phyloP scores from a whole-genome alignment of 1,139 yeast species.

The Dujonia santamariae region DNA sequence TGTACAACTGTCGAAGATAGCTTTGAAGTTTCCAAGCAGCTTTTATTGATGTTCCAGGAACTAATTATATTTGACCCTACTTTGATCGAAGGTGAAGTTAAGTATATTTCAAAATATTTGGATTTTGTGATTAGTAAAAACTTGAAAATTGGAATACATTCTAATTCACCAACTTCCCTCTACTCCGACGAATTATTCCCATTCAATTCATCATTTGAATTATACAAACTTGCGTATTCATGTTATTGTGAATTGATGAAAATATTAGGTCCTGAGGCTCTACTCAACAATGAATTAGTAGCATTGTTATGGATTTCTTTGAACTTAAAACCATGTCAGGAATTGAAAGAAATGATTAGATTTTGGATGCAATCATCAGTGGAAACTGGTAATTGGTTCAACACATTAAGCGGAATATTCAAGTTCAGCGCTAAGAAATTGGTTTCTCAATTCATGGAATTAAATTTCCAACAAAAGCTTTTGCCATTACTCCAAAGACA shows the following conservation, averaged over 20 bases:
- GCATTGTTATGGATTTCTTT: conserved; percentile 43
- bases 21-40: conserved; percentile 21
- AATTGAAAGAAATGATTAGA: conserved; percentile 29
- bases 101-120: conserved; percentile 30
- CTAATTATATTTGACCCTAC: conserved; percentile 39
- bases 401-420: conserved; percentile 36
- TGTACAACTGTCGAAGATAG: conserved; percentile 27
- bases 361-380: conserved; percentile 29
- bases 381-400: conserved; percentile 31
- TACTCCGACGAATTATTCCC: conserved; percentile 37
- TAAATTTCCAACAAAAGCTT: conserved; percentile 39
- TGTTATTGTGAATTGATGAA: conserved; percentile 42
- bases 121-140: conserved; percentile 34
- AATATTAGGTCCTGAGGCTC: conserved; percentile 29
- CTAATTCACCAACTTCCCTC: conserved; percentile 34
- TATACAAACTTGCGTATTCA: conserved; percentile 35
- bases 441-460: conserved; percentile 37
- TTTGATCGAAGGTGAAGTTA: conserved; percentile 30
- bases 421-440: conserved; percentile 37
- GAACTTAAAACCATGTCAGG: conserved; percentile 39
- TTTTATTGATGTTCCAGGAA: conserved; percentile 36
- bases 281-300: conserved; percentile 34
- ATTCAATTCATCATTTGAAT: conserved; percentile 33
- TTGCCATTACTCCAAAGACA: conserved; percentile 44
- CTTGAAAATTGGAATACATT: conserved; percentile 34